Evolutionary conservation across 192 early-diverging fungal species (phyloP).

Genomic region (Backusella tuberculispora): DNA sequence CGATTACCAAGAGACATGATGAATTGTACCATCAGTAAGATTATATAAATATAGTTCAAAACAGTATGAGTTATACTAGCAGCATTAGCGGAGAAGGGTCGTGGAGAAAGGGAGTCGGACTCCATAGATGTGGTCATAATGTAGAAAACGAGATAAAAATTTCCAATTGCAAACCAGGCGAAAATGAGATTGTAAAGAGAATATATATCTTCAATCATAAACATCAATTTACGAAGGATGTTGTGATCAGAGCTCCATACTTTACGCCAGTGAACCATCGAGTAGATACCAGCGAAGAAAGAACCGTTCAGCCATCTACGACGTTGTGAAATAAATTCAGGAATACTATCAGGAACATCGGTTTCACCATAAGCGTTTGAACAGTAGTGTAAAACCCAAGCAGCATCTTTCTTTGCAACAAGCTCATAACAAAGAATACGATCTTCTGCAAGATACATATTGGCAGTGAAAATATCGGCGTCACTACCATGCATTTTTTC

Average conservation of each 20-base stretch:
- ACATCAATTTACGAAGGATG: conserved; percentile 60
- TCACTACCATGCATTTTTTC: conserved; percentile 64
- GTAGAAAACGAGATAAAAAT: conserved; percentile 91
- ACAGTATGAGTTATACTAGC: conserved; percentile 41
- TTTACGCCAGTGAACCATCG: conserved; percentile 61
- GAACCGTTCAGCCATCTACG: conserved; percentile 85
- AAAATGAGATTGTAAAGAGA: conserved; percentile 68
- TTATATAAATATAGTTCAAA: conserved; percentile 54
- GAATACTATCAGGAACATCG: conserved; percentile 72
- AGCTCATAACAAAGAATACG: conserved; percentile 83
- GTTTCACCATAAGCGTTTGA: conserved; percentile 70
- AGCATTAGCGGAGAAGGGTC: conserved; percentile 41
- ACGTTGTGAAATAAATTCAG: conserved; percentile 80
- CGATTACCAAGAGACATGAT: conserved; percentile 94
- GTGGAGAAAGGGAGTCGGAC: conserved; percentile 28
- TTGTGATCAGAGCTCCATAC: conserved; percentile 72
- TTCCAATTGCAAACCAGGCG: conserved; percentile 68
- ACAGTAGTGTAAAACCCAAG: conserved; percentile 76
- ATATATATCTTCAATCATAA: conserved; percentile 72
- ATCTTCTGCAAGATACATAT: conserved; percentile 73
- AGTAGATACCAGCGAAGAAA: conserved; percentile 82
- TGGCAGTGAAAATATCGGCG: conserved; percentile 65
- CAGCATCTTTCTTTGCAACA: conserved; percentile 67
- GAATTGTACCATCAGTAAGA: conserved; percentile 81
- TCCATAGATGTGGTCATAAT: conserved; percentile 71